phyloP scores from a whole-genome alignment of 2,329 filamentous ascomycete genomes.

The Beauveria australis region DNA sequence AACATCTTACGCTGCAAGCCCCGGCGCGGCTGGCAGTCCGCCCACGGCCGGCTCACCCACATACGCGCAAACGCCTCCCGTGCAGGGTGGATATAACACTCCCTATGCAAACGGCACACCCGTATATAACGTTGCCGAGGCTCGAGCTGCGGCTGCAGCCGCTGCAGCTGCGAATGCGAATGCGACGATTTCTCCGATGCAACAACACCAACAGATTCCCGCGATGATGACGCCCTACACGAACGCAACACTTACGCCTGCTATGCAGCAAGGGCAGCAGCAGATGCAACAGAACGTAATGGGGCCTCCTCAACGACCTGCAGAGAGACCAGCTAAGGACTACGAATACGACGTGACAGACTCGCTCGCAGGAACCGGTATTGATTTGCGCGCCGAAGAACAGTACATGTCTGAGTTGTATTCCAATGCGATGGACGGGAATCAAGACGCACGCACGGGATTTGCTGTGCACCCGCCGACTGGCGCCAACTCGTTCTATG shows the following conservation, averaged over 20 bases:
- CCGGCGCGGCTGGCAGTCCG: constrained; percentile 33
- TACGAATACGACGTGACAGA: constrained; percentile 70
- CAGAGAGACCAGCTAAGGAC: constrained; percentile 54
- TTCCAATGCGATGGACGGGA: constrained; percentile 39
- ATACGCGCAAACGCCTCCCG: constrained; percentile 26
- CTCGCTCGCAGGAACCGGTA: constrained; percentile 73
- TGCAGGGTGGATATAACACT: constrained; percentile 24
- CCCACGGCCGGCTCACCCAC: constrained; percentile 28
- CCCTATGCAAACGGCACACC: constrained; percentile 31
- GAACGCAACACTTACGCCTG: constrained; percentile 22
- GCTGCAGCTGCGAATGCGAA: constrained; percentile 27
- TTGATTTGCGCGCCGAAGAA: constrained; percentile 81
- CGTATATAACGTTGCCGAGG: constrained; percentile 27
- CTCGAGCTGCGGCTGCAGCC: constrained; percentile 19
- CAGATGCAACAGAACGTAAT: constrained; percentile 26
- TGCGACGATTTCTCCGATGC: constrained; percentile 24
- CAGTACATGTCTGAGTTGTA: constrained; percentile 67
- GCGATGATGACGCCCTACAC: constrained; percentile 20
- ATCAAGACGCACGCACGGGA: constrained; percentile 41
- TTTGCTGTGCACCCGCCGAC: constrained; percentile 44
- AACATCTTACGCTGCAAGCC: constrained; percentile 42
- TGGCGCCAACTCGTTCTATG: constrained; percentile 51
- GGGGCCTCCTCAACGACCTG: constrained; percentile 53
- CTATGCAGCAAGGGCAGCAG: constrained; percentile 16
- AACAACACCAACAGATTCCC: constrained; percentile 24